Evolutionary conservation across 306 rosid species (phyloP).

Genomic region (Pachyrhizus erosus): DNA sequence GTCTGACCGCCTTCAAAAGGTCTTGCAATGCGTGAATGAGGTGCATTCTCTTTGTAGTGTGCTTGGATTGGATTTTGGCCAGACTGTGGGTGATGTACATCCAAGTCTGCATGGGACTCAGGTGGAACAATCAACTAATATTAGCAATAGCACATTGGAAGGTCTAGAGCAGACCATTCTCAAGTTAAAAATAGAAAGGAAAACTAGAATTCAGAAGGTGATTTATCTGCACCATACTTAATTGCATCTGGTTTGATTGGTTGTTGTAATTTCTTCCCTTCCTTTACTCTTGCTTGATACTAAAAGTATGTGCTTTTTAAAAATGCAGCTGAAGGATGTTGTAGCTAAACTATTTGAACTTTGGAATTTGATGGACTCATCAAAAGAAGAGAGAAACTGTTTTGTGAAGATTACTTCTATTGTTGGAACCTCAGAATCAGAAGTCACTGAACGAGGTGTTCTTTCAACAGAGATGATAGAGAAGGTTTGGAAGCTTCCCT

Average conservation of each 20-base stretch:
- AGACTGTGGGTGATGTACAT: conserved; percentile 85
- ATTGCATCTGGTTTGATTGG: neutral
- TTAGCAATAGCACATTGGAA: conserved; percentile 85
- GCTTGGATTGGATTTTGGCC: conserved; percentile 89
- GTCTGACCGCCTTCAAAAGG: conserved; percentile 94
- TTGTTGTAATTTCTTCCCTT: conserved; percentile 21
- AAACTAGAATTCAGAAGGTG: conserved; percentile 82
- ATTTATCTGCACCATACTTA: neutral
- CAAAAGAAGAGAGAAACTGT: conserved; percentile 75
- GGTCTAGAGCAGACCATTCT: conserved; percentile 82
- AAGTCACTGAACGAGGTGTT: conserved; percentile 70
- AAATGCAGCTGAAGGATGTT: conserved; percentile 83
- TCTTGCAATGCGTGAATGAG: conserved; percentile 84
- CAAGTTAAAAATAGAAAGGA: conserved; percentile 76
- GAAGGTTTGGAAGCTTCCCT: conserved; percentile 59
- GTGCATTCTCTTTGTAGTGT: conserved; percentile 90
- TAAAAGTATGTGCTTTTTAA: conserved; percentile 4
- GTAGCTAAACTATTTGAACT: conserved; percentile 74
- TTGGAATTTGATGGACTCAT: conserved; percentile 98
- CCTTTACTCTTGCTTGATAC: neutral
- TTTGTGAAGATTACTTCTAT: conserved; percentile 67
- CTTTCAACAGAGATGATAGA: conserved; percentile 79
- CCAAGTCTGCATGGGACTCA: conserved; percentile 82
- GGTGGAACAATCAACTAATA: conserved; percentile 83
- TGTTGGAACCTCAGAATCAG: conserved; percentile 64